Base-by-base conservation (phyloP, 331 rosid species). In the Dryas integrifolia region DNA sequence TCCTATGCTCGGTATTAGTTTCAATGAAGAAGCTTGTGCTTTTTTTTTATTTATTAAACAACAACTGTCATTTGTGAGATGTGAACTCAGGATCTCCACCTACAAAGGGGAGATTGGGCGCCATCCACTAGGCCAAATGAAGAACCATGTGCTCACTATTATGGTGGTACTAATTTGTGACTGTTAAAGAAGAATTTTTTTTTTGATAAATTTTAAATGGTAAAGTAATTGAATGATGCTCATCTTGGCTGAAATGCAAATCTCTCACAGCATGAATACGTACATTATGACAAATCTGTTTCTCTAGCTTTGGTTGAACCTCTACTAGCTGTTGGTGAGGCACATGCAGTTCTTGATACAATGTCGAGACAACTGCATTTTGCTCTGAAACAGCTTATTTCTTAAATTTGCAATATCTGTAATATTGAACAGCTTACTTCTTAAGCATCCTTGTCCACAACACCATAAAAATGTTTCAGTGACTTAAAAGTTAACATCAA, bases 321-420 rank as follows among this genome's bases (percentile, higher is more conserved):
- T 53, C 58, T 53, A 5, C 58, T 53, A n/a, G 18, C 58, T 15
- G 58, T 52, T n/a, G 58, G 30, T 53, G 58, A n/a, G 58, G 58
- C 62, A 57, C 7, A 24, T 24, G 2, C 40, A 49, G 0, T 49
- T 14, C 2, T 24, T 57, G 40, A 1, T 21, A 21, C 24, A 21
- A 21, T 21, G 24, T 30, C 3, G 0, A 57, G 62, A 57, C 40
- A 7, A 3, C 12, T 57, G 16, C 43, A 11, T 26, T 58, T 4
- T 26, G 1, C 40, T 24, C 35, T 24, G 39, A 57, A 57, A 26
- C 62, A 57, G 40, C 38, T 18, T 30, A 30, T 30, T 30, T 30
- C 35, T 30, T 30, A 30, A 30, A 30, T 30, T 30, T 30, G 35
- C 2, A 30, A 30, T 30, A 30, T 30, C 35, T 30, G 35, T 55